Evolutionary conservation across 2,329 filamentous ascomycete species (phyloP).

Genomic region (Trichocomaceae sp.): DNA sequence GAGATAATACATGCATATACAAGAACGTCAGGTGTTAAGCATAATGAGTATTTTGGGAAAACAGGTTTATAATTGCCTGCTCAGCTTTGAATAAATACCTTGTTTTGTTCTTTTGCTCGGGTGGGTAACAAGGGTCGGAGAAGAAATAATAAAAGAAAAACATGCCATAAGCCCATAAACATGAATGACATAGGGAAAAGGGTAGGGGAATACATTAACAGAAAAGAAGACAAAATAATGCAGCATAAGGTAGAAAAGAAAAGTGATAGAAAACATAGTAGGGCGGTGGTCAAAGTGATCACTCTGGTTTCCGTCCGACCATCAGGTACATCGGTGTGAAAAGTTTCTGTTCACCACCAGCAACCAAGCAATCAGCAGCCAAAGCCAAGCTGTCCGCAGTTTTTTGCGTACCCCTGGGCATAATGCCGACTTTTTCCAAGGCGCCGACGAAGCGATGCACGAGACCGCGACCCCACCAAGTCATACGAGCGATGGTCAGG

Average conservation of each 20-base stretch:
- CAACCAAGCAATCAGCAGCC: constrained; percentile 78
- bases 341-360: constrained; percentile 79
- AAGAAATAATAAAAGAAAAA: neutral
- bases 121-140: neutral
- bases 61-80: neutral
- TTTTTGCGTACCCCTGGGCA: constrained; percentile 81
- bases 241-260: too few relatives aligned
- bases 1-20: neutral
- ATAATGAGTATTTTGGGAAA: neutral
- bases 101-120: neutral
- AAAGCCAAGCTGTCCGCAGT: constrained; percentile 82
- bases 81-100: neutral
- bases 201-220: constrained; percentile 4
- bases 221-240: neutral
- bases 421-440: constrained; percentile 67
- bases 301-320: constrained; percentile 76
- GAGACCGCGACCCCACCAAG: constrained; percentile 67
- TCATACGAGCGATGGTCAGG: constrained; percentile 82
- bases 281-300: constrained; percentile 8
- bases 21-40: neutral
- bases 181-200: constrained; percentile 7
- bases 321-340: constrained; percentile 99
- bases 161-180: constrained; percentile 6
- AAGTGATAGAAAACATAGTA: neutral
- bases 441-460: constrained; percentile 71